Percentiles rank a stretch among this genome's conserved stretches.
phyloP scores from a whole-genome alignment of 495 filamentous ascomycete species.

The Penicillium taxi region DNA sequence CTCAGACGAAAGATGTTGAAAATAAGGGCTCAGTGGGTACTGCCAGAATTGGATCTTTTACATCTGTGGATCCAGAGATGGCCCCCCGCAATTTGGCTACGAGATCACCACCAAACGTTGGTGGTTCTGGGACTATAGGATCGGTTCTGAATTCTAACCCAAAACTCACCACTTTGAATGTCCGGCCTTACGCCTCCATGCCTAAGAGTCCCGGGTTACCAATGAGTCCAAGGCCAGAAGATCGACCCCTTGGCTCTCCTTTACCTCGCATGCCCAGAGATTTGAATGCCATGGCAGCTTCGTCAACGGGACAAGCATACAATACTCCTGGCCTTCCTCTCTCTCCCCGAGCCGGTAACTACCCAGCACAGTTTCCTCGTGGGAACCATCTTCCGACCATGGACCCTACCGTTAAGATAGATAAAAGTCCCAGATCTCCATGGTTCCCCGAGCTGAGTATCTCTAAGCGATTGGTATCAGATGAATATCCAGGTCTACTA shows the following conservation, averaged over 20 bases:
- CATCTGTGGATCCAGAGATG: slow-evolving; percentile 13
- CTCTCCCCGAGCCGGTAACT: slow-evolving; percentile 62
- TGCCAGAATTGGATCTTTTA: slow-evolving; percentile 14
- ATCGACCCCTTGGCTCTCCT: slow-evolving; percentile 63
- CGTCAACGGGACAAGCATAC: slow-evolving; percentile 22
- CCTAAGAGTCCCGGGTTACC: slow-evolving; percentile 84
- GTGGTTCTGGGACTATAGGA: slow-evolving; percentile 27
- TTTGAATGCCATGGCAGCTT: slow-evolving; percentile 41
- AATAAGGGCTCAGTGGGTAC: slow-evolving; percentile 59
- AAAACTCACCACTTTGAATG: slow-evolving; percentile 15
- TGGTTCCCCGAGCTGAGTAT: slow-evolving; percentile 26
- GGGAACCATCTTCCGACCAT: slow-evolving; percentile 31
- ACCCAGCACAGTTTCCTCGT: slow-evolving; percentile 52
- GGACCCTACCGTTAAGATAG: slow-evolving; percentile 32
- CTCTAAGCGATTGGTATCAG: slow-evolving; percentile 64
- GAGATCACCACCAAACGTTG: slow-evolving; percentile 21
- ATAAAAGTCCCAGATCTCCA: slow-evolving; percentile 27
- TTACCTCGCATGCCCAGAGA: slow-evolving; percentile 57
- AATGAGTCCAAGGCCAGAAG: slow-evolving; percentile 77
- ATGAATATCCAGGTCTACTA: slow-evolving; percentile 75
- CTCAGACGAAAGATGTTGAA: slow-evolving; percentile 56
- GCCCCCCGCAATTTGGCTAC: slow-evolving; percentile 19
- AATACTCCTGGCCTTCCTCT: slow-evolving; percentile 50
- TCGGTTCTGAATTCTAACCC: slow-evolving; percentile 29
- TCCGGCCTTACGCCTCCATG: slow-evolving; percentile 39